Evolutionary conservation across 73 alveolate genomes (phyloP), one percentile per base, ranked within the genome.

Genomic region (Loxodes magnus): DNA sequence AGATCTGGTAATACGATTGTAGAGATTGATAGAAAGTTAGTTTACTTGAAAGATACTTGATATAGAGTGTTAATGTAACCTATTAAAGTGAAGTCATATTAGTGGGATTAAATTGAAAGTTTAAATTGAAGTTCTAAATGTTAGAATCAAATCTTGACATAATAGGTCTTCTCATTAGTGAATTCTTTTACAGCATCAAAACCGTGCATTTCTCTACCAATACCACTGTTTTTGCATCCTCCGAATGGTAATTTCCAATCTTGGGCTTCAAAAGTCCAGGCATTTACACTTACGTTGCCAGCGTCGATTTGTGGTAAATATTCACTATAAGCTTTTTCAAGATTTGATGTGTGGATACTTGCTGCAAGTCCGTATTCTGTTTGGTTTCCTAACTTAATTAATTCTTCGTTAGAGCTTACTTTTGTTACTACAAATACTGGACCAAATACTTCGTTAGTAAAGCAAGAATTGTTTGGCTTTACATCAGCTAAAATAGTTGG

Each of bases 361-460:
- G 90, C 95, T 22, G 96, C 92, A 19, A 90, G 89, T 25, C 98
- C 98, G 75, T 64, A 90, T 21, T 55, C 64, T 16, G 95, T 51
- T 29, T 67, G 70, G 69, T 90, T 90, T 0, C 96, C 97, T 37
- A 90, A 50, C 4, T 51, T 69, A 5, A 90, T 60, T 1, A 85
- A 93, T 56, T 90, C 97, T 49, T 78, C 77, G 25, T 54, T 75
- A 46, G 26, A 33, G 17, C 62, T 44, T 34, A 53, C 80, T 61
- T 74, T 83, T 59, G 58, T 69, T 35, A 79, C 74, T 44, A 74
- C 57, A 52, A 51, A 64, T 38, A 90, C 92, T 23, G 96, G 96
- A 24, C 96, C 96, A 54, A 83, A 90, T 34, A 75, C 56, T 75
- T 87, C 94, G 51, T 83, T 94, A 6, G 21, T 16, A 53, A 30